A percentile compares a stretch with the other conserved stretches of the same genome.
These are phyloP conservation scores for Candida dubliniensis DNA, from an alignment of 1,139 yeast genomes.

Conservation along the genomic window DNA sequence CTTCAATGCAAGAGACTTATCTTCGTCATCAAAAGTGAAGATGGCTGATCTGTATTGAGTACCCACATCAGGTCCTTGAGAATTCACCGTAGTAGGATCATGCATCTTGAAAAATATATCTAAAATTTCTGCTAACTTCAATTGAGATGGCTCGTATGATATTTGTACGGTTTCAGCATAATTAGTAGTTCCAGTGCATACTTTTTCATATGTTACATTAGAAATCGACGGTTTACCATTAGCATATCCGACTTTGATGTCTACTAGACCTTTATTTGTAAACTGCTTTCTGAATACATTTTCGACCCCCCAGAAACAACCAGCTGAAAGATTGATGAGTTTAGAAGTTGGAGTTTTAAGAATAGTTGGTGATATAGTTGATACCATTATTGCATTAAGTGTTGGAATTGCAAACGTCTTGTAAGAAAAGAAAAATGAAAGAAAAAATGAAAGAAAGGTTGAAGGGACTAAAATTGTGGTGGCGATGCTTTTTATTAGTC, in stretches of 20 bases:
- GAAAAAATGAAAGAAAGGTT: neutral
- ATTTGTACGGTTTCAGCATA: conserved; percentile 82
- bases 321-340: conserved; percentile 68
- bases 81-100: conserved; percentile 58
- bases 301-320: conserved; percentile 97
- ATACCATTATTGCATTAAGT: neutral
- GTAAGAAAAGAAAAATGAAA: neutral
- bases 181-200: conserved; percentile 71
- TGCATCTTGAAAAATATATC: conserved; percentile 91
- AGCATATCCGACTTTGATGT: conserved; percentile 84
- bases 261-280: conserved; percentile 61
- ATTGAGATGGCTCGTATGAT: conserved; percentile 68
- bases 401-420: neutral
- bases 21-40: conserved; percentile 55
- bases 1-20: conserved; percentile 29
- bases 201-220: conserved; percentile 70
- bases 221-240: conserved; percentile 58
- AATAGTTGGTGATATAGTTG: conserved; percentile 37
- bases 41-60: conserved; percentile 83
- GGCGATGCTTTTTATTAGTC: neutral
- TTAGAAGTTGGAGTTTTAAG: conserved; percentile 42
- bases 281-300: conserved; percentile 74
- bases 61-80: conserved; percentile 84
- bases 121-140: conserved; percentile 60
- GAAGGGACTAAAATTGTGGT: neutral